These are phyloP conservation scores for Kalmanozyma brasiliensis DNA, from an alignment of 1,284 basidiomycete genomes.

Conservation along the genomic window DNA sequence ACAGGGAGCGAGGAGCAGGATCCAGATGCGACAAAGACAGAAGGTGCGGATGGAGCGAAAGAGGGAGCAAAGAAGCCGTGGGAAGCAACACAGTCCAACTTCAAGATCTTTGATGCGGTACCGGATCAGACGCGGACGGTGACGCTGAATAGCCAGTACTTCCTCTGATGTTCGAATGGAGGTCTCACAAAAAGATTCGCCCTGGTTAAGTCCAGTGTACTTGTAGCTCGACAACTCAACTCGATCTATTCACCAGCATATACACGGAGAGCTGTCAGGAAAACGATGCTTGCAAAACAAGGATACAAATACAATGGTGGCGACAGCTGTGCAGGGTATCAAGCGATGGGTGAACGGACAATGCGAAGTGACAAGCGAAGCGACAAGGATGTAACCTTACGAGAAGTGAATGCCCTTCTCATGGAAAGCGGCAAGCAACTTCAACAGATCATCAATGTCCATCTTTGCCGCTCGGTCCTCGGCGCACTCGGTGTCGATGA, in stretches of 20 bases:
- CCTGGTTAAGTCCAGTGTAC: slow-evolving; percentile 10
- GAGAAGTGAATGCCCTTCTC: slow-evolving; percentile 84
- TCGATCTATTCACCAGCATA: slow-evolving; percentile 13
- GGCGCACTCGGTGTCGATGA: slow-evolving; percentile 76
- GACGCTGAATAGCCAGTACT: slow-evolving; percentile 44
- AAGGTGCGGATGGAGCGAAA: background rate
- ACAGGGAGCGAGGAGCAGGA: slow-evolving; percentile 69
- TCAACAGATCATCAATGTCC: slow-evolving; percentile 84
- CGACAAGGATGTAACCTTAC: slow-evolving; percentile 64
- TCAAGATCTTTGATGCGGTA: slow-evolving; percentile 69
- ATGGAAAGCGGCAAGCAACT: slow-evolving; percentile 81
- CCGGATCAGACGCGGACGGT: slow-evolving; percentile 45
- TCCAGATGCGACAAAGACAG: slow-evolving; percentile 10
- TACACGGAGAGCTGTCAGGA: background rate
- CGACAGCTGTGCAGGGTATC: slow-evolving; percentile 10
- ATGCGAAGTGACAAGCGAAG: background rate
- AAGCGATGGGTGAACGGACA: background rate
- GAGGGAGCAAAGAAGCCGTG: slow-evolving; percentile 19
- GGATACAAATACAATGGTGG: slow-evolving; percentile 29
- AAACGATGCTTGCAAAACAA: slow-evolving; percentile 18
- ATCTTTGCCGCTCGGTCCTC: slow-evolving; percentile 83
- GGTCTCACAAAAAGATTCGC: background rate
- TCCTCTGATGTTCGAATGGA: slow-evolving; percentile 14
- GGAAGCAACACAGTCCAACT: slow-evolving; percentile 60
- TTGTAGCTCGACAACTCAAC: slow-evolving; percentile 18